These are phyloP conservation scores for Coniosporium tulheliwenetii DNA, from an alignment of 2,329 filamentous ascomycete genomes.

Conservation along the genomic window DNA sequence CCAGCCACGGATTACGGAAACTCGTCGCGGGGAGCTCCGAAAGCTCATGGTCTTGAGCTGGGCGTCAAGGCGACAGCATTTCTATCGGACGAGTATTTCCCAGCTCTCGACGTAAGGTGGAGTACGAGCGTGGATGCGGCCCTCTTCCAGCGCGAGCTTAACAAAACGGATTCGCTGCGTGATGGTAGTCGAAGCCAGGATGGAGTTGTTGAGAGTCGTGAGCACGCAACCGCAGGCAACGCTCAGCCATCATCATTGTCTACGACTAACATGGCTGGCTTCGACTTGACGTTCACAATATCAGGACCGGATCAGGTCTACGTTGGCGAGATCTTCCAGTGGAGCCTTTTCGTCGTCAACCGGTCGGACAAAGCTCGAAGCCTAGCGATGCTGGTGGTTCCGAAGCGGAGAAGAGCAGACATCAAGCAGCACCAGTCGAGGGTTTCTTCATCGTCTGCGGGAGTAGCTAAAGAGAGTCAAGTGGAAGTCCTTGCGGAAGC, in stretches of 20 bases:
- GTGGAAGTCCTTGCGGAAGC: conserved; percentile 39
- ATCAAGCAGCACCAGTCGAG: conserved; percentile 25
- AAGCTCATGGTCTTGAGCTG: conserved; percentile 34
- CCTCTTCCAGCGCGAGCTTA: no score
- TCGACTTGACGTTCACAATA: conserved; percentile 63
- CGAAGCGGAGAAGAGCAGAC: conserved; percentile 42
- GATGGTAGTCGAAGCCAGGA: no score
- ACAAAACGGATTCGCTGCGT: no score
- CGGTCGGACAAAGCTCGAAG: conserved; percentile 47
- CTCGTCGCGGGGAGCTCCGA: conserved; percentile 27
- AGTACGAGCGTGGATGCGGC: conserved; percentile 4
- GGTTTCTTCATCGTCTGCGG: conserved; percentile 24
- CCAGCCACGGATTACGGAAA: conserved; percentile 34
- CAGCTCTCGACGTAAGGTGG: conserved; percentile 13
- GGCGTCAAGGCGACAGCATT: conserved; percentile 45
- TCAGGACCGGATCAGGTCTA: conserved; percentile 43
- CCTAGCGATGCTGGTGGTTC: conserved; percentile 53
- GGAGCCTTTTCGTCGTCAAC: conserved; percentile 65
- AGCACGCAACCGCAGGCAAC: conserved; percentile 18
- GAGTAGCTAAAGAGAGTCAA: conserved; percentile 14
- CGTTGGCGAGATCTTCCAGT: conserved; percentile 52
- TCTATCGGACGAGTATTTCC: conserved; percentile 35
- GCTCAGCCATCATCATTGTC: conserved; percentile 39
- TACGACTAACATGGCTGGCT: conserved; percentile 38
- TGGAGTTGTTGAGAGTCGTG: no score